Conservation (phyloP, 2,329 filamentous ascomycete genomes). For the Kalmusia sp. region DNA sequence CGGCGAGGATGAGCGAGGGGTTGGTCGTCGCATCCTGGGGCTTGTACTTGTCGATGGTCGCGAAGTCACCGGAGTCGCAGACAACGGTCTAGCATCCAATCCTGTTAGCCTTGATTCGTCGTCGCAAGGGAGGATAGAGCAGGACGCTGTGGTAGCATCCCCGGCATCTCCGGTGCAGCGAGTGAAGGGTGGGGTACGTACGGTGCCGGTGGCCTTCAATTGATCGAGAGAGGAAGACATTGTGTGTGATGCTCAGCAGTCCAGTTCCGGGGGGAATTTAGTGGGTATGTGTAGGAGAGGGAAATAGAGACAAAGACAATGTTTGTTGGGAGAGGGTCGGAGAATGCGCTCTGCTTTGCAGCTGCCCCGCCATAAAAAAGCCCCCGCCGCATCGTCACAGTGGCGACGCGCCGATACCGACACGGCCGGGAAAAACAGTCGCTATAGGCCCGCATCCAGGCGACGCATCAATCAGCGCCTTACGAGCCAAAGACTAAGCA, state of each 20-base stretch:
- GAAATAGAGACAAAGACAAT: conserved; percentile 8
- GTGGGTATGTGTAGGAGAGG: conserved; percentile 8
- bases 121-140: neutral
- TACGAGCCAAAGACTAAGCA: conserved; percentile 2
- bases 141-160: conserved; percentile 17
- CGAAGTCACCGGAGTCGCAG: conserved; percentile 86
- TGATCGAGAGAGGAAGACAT: conserved; percentile 95
- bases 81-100: conserved; percentile 75
- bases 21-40: conserved; percentile 99
- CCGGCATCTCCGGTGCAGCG: conserved; percentile 23
- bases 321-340: conserved; percentile 25
- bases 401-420: conserved; percentile 20
- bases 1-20: conserved; percentile 96
- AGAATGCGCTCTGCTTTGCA: neutral
- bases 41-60: conserved; percentile 99
- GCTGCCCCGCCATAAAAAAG: conserved; percentile 13
- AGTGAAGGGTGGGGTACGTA: conserved; percentile 61
- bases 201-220: conserved; percentile 95
- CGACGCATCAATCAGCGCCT: conserved; percentile 38
- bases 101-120: conserved; percentile 7
- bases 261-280: conserved; percentile 4
- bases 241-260: conserved; percentile 25
- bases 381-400: conserved; percentile 10
- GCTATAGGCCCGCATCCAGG: conserved; percentile 24
- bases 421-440: conserved; percentile 28